Evolutionary conservation across 768 basidiomycete genomes (phyloP), one percentile per base, ranked within the genome.

Genomic region (Hericium erinaceus): DNA sequence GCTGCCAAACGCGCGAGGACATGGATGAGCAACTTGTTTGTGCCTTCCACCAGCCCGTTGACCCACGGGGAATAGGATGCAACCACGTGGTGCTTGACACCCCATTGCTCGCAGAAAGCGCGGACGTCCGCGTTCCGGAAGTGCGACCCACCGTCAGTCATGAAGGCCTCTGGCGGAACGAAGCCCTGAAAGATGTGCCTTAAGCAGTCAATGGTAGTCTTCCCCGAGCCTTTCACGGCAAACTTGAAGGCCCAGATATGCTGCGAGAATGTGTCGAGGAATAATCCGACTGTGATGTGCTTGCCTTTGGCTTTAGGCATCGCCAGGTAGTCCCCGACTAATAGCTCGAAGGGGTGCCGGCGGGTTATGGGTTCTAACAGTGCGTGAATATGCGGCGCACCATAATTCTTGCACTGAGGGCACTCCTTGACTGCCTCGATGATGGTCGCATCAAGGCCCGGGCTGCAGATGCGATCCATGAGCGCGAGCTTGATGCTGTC

Each of bases 61-160:
- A 75, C 60, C 76, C 74, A 77, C 7, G 74, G 75, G 10, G 73
- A 65, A 52, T 77, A 77, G 1, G 33, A 33, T 7, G 33, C 4
- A 1, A 33, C 33, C 8, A 33, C 5, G 7, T 33, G 33, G 33
- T 33, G 33, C 8, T 33, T 33, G 9, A 33, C 33, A 26, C 70
- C 70, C 72, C 44, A 0, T 64, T 58, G 0, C 69, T 59, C 11
- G 59, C 56, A 55, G 73, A 78, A 52, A 63, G 56, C 64, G 0
- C 39, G 2, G 0, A 77, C 68, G 6, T 71, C 70, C 4, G 63
- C 26, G 59, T 70, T 72, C 26, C 72, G 63, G 58, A 77, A 77
- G 54, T 75, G 70, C 2, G 57, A 48, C 0, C 74, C 72, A 0
- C 74, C 68, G 37, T 77, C 74, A 0, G 67, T 60, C 72, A 76